These are phyloP conservation scores for Phytophthora citricola DNA, from an alignment of 352 stramenopile genomes.

Conservation along the genomic window DNA sequence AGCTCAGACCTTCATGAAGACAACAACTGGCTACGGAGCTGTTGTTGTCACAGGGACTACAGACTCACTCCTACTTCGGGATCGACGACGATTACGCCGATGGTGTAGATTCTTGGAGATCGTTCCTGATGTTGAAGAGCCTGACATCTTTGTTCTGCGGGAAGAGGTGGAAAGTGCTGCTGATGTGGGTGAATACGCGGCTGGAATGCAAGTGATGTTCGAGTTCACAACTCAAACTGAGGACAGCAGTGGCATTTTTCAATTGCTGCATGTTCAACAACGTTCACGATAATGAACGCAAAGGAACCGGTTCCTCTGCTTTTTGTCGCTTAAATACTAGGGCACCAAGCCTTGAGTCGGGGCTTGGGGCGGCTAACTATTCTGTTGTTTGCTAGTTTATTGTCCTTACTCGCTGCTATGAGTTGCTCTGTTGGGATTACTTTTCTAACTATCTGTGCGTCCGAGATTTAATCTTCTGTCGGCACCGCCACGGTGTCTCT, in stretches of 20 bases:
- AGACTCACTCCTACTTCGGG: constrained; percentile 46
- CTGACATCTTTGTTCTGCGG: constrained; percentile 39
- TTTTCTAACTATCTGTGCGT: constrained; percentile 34
- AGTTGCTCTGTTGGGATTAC: constrained; percentile 7
- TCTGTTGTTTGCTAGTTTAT: constrained; percentile 13
- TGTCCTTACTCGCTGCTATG: constrained; percentile 20
- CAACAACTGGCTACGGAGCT: constrained; percentile 40
- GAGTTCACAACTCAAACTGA: constrained; percentile 35
- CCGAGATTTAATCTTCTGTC: constrained; percentile 3
- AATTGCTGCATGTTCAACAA: constrained; percentile 41
- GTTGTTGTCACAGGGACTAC: constrained; percentile 43
- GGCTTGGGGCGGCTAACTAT: constrained; percentile 21
- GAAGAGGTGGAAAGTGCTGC: constrained; percentile 33
- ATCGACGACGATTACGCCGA: constrained; percentile 45
- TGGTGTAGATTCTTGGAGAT: constrained; percentile 68
- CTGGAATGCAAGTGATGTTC: constrained; percentile 35
- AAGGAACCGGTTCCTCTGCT: not conserved
- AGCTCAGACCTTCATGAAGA: constrained; percentile 56
- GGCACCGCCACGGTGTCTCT: not conserved
- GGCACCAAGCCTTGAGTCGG: too few species aligned
- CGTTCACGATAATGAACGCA: constrained; percentile 7
- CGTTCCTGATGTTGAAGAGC: constrained; percentile 23
- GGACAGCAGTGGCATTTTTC: constrained; percentile 35
- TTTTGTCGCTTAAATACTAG: too few species aligned
- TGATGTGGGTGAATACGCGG: constrained; percentile 13